phyloP scores from a whole-genome alignment of 1,284 basidiomycete species.

The Abortiporus biennis region DNA sequence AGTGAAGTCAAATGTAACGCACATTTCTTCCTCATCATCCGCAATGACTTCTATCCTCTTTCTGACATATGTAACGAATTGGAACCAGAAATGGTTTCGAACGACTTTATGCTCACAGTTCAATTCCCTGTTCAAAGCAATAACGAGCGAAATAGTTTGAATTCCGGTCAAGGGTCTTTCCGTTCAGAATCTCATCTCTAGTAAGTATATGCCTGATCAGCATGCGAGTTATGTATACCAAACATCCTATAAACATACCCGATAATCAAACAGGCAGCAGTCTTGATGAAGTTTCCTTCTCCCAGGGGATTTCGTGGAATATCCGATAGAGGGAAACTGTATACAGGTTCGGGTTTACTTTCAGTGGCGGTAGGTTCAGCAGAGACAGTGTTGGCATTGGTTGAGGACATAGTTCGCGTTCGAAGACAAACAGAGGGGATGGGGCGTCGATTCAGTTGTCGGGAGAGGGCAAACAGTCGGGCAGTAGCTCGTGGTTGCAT shows the following conservation, averaged over 20 bases:
- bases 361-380: not conserved
- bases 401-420: constrained; percentile 10
- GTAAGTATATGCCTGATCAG: too few species aligned
- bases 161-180: constrained; percentile 87
- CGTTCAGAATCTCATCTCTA: constrained; percentile 82
- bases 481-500: constrained; percentile 9
- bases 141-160: constrained; percentile 81
- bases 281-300: constrained; percentile 62
- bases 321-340: constrained; percentile 46
- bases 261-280: constrained; percentile 70
- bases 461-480: constrained; percentile 12
- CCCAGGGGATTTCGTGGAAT: constrained; percentile 60
- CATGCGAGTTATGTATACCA: too few species aligned
- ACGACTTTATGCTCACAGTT: constrained; percentile 68
- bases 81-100: too few species aligned
- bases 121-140: constrained; percentile 84
- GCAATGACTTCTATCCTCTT: constrained; percentile 90
- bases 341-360: constrained; percentile 12
- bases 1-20: constrained; percentile 21
- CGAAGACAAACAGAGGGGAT: constrained; percentile 8
- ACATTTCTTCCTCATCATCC: constrained; percentile 90
- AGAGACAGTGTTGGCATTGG: constrained; percentile 2
- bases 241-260: constrained; percentile 56
- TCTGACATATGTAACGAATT: constrained; percentile 31
- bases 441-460: constrained; percentile 9